Conservation (phyloP, 495 filamentous ascomycete genomes). For the Aspergillus leporis region DNA sequence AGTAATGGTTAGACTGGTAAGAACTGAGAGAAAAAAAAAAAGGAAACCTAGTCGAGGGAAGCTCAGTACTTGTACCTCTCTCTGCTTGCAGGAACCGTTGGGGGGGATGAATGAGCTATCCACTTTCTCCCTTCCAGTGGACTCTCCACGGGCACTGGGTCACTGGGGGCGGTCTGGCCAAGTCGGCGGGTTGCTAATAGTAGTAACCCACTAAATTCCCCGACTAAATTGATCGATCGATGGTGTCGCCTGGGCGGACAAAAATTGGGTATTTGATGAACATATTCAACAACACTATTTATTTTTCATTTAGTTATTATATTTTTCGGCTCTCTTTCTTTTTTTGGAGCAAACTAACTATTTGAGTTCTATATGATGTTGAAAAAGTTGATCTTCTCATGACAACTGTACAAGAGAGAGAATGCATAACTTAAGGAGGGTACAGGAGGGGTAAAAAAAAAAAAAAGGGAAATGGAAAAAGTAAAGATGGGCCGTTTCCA, state of each 20-base stretch:
- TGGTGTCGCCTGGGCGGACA: slow-evolving; percentile 8
- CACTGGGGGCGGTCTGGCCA: slow-evolving; percentile 20
- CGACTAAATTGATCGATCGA: slow-evolving; percentile 17
- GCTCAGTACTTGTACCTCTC: slow-evolving; percentile 19
- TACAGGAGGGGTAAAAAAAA: slow-evolving; percentile 8
- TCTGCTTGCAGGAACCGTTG: slow-evolving; percentile 23
- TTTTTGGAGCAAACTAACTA: not conserved
- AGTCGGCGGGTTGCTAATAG: slow-evolving; percentile 21
- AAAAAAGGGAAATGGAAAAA: not conserved
- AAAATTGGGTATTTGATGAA: slow-evolving; percentile 5
- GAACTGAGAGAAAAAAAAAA: not conserved
- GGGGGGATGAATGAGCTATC: slow-evolving; percentile 20
- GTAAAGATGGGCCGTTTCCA: not conserved
- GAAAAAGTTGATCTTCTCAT: not conserved
- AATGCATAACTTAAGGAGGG: slow-evolving; percentile 13
- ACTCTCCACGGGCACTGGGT: slow-evolving; percentile 14
- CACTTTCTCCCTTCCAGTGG: slow-evolving; percentile 15
- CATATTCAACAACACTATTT: not conserved
- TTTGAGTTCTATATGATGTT: not conserved
- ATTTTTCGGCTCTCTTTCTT: not conserved
- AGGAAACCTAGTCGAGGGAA: not conserved
- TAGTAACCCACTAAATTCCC: slow-evolving; percentile 15
- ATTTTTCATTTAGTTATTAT: not conserved
- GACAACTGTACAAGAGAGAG: not conserved
- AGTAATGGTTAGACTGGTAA: not conserved